These are phyloP conservation scores for Alternaria metachromatica DNA, from an alignment of 2,329 filamentous ascomycete species.

Conservation along the genomic window DNA sequence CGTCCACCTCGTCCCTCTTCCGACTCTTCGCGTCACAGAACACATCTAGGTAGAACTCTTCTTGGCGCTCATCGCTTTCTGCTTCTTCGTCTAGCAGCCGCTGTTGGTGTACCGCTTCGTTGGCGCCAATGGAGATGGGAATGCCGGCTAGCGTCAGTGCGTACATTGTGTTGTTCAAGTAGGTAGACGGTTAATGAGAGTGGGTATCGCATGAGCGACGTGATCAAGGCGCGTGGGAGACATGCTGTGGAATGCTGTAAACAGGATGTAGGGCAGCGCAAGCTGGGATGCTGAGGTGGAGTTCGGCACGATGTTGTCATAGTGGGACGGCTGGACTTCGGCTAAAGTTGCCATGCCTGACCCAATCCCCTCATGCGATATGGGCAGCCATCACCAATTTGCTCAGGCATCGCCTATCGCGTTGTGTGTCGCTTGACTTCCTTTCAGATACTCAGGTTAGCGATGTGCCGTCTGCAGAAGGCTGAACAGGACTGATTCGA, in stretches of 20 bases:
- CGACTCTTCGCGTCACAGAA: conserved; percentile 49
- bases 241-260: conserved; percentile 10
- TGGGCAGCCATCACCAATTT: neutral
- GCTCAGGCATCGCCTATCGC: neutral
- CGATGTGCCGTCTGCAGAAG: neutral
- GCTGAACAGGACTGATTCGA: neutral
- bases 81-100: conserved; percentile 57
- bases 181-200: neutral
- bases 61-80: conserved; percentile 55
- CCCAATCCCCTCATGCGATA: neutral
- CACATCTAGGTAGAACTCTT: conserved; percentile 59
- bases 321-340: conserved; percentile 17
- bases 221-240: neutral
- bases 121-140: conserved; percentile 57
- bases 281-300: conserved; percentile 14
- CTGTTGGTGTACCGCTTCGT: conserved; percentile 58
- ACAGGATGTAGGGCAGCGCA: conserved; percentile 16
- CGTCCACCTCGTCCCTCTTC: conserved; percentile 51
- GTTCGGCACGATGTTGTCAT: conserved; percentile 36
- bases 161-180: conserved; percentile 27
- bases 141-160: conserved; percentile 51
- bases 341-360: conserved; percentile 1
- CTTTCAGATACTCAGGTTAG: neutral
- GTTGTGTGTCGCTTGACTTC: neutral
- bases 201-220: neutral